A percentile compares a stretch with the other conserved stretches of the same genome.
phyloP scores from a whole-genome alignment of 495 filamentous ascomycete genomes.

The Mytilinidion resinicola region DNA sequence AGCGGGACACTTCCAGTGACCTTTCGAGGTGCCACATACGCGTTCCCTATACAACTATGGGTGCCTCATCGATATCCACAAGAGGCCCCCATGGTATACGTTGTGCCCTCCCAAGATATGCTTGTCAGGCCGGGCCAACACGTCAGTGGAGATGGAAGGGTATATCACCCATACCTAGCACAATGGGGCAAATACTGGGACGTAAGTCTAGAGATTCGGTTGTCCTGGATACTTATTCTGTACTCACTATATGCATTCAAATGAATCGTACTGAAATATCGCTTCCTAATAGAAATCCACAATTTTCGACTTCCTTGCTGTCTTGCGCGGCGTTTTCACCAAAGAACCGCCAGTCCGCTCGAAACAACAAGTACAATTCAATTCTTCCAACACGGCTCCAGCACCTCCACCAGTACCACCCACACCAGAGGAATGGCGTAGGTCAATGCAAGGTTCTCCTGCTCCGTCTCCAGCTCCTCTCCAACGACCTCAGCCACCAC shows the following conservation, averaged over 20 bases:
- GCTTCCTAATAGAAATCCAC: conserved; percentile 59
- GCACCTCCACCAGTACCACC: conserved; percentile 64
- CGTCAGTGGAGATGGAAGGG: conserved; percentile 85
- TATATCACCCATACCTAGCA: conserved; percentile 93
- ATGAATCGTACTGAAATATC: neutral
- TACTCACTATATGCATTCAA: no score
- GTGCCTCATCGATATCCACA: conserved; percentile 88
- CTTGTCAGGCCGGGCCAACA: conserved; percentile 84
- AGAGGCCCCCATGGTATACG: conserved; percentile 78
- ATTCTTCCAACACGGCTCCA: conserved; percentile 35
- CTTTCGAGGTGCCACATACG: conserved; percentile 85
- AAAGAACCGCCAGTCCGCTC: conserved; percentile 89
- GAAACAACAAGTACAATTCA: conserved; percentile 47
- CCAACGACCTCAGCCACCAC: conserved; percentile 35
- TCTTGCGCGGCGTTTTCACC: conserved; percentile 81
- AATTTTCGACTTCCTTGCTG: conserved; percentile 70
- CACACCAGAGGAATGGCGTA: conserved; percentile 56
- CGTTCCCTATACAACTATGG: conserved; percentile 90
- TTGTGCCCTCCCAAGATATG: conserved; percentile 85
- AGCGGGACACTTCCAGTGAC: conserved; percentile 78
- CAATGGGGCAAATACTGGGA: conserved; percentile 87
- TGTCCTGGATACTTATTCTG: no score
- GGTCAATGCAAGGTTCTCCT: conserved; percentile 21
- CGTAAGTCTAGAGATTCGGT: conserved; percentile 50
- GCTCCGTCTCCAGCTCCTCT: conserved; percentile 42